These are phyloP conservation scores for Naganishia liquefaciens DNA, from an alignment of 1,284 basidiomycete species.

Conservation along the genomic window DNA sequence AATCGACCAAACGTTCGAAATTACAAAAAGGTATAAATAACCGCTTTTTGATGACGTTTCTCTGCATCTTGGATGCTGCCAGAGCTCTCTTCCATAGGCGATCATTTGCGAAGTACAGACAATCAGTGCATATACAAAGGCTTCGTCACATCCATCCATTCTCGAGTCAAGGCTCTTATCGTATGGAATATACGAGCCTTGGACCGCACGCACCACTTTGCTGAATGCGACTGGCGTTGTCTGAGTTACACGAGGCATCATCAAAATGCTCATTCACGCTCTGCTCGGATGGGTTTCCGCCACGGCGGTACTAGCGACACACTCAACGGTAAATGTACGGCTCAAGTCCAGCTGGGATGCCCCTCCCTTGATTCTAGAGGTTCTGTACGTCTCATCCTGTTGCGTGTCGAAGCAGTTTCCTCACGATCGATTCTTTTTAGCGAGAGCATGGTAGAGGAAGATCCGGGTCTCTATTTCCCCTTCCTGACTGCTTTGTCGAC, in stretches of 20 bases:
- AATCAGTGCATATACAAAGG: no score
- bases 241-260: not conserved
- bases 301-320: conserved; percentile 38
- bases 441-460: conserved; percentile 65
- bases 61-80: no score
- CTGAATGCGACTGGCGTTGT: no score
- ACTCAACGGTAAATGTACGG: conserved; percentile 73
- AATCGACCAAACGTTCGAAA: no score
- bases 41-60: no score
- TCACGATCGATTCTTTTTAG: conserved; percentile 46
- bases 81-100: no score
- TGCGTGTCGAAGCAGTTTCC: conserved; percentile 27
- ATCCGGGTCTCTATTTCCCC: conserved; percentile 68
- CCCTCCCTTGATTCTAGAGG: conserved; percentile 73
- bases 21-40: no score
- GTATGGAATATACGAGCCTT: no score
- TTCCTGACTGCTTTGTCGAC: conserved; percentile 64
- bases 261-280: conserved; percentile 9
- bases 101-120: no score
- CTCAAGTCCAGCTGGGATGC: conserved; percentile 78
- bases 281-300: conserved; percentile 11
- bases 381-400: conserved; percentile 63
- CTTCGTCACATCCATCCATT: no score
- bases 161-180: no score
- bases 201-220: no score